phyloP scores from a whole-genome alignment of 345 rosid genomes.

The Populus pruinosa region DNA sequence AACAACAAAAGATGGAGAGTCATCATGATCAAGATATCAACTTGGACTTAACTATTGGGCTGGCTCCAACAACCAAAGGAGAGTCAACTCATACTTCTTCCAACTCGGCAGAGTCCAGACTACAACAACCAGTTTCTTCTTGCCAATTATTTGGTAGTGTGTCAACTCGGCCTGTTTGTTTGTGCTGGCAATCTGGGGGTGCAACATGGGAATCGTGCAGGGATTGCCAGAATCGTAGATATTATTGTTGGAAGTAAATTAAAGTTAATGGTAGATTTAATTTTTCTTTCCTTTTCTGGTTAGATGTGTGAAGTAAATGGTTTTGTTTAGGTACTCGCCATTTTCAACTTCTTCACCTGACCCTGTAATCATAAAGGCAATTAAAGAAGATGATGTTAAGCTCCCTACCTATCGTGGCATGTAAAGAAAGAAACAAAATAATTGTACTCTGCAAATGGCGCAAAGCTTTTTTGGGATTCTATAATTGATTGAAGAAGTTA shows the following conservation, averaged over 20 bases:
- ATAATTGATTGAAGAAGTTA: too few relatives aligned
- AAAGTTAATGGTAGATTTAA: neutral
- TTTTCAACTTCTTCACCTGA: neutral
- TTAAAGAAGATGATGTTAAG: neutral
- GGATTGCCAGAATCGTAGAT: slow-evolving; percentile 39
- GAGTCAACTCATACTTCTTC: slow-evolving; percentile 12
- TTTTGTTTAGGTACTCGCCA: neutral
- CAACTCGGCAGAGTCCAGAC: slow-evolving; percentile 48
- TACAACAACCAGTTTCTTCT: neutral
- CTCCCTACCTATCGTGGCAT: neutral
- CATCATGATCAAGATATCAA: slow-evolving; percentile 26
- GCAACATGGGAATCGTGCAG: slow-evolving; percentile 32
- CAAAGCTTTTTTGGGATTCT: neutral
- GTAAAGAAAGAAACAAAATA: neutral
- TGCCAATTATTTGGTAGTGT: slow-evolving; percentile 10
- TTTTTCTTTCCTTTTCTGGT: neutral
- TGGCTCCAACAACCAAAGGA: slow-evolving; percentile 8
- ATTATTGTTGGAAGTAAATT: neutral
- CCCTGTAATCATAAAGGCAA: neutral
- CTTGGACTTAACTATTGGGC: slow-evolving; percentile 53
- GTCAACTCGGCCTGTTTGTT: slow-evolving; percentile 27
- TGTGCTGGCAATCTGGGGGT: slow-evolving; percentile 49
- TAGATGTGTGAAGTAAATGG: neutral
- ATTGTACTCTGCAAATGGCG: neutral
- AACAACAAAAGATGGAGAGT: slow-evolving; percentile 9